Base-by-base conservation (phyloP, 1,284 basidiomycete species). In the Cutaneotrichosporon sp. region DNA sequence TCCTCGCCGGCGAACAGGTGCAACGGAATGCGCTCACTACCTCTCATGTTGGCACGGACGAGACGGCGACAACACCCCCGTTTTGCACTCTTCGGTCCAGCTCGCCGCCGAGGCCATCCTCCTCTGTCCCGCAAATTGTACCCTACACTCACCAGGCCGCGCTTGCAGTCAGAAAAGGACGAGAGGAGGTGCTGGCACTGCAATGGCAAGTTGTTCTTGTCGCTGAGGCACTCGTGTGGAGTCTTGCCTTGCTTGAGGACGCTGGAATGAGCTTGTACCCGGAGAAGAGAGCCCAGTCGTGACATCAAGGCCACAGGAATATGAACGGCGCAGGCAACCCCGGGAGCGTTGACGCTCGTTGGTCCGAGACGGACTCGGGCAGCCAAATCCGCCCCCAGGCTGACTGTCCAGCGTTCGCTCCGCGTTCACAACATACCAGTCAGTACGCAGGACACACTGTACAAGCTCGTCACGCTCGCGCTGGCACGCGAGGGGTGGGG, bases 361-460 rank as follows among this genome's bases (percentile, higher is more conserved):
- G n/a, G n/a, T n/a, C n/a, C n/a, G n/a, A n/a, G n/a, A n/a, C n/a
- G n/a, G n/a, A n/a, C n/a, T n/a, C n/a, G n/a, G n/a, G n/a, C n/a
- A n/a, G n/a, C n/a, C n/a, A n/a, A n/a, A n/a, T n/a, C n/a, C n/a
- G n/a, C n/a, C n/a, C n/a, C n/a, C n/a, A n/a, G n/a, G n/a, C n/a
- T n/a, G n/a, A n/a, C n/a, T n/a, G n/a, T n/a, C n/a, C n/a, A n/a
- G n/a, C n/a, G n/a, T n/a, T n/a, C n/a, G n/a, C n/a, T n/a, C n/a
- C n/a, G n/a, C n/a, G n/a, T n/a, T n/a, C n/a, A n/a, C n/a, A n/a
- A 67, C 70, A 52, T 46, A 72, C 71, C 73, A 75, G 55, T 75
- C 71, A 17, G 72, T 66, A 39, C 67, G 55, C 26, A 75, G 35
- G 16, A 75, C 51, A 60, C 73, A 75, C 12, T 66, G 63, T 19